Conservation (phyloP, 2,329 filamentous ascomycete genomes). For the Penicillium sp. region DNA sequence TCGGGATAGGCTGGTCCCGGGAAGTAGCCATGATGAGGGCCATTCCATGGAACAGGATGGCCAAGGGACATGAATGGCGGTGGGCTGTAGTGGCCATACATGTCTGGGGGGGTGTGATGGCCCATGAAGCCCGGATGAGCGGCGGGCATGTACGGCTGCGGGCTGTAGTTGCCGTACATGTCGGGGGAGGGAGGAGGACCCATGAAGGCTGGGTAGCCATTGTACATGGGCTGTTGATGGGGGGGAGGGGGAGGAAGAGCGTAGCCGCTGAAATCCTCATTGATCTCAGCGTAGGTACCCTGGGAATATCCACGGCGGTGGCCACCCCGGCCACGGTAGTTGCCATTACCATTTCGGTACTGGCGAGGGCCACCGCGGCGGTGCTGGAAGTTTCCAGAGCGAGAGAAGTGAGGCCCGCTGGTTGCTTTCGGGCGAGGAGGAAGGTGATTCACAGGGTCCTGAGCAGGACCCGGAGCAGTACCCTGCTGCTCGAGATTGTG, state of each 20-base stretch:
- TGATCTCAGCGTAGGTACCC: not conserved
- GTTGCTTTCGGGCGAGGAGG: not conserved
- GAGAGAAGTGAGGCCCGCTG: not conserved
- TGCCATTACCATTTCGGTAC: constrained; percentile 6
- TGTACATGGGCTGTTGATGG: not conserved
- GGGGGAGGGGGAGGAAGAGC: not conserved
- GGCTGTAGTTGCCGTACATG: not conserved
- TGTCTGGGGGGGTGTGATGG: too few relatives aligned
- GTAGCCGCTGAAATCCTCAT: constrained; percentile 1
- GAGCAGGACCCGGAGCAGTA: not conserved
- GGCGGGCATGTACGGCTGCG: too few relatives aligned
- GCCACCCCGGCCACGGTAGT: constrained; percentile 2
- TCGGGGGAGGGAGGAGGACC: not conserved
- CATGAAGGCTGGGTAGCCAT: not conserved
- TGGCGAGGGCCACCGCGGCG: constrained; percentile 3
- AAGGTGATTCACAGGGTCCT: not conserved
- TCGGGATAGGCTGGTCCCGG: not conserved
- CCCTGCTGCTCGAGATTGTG: constrained; percentile 7
- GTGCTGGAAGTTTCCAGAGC: constrained; percentile 1
- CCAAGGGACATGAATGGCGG: too few relatives aligned
- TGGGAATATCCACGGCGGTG: constrained; percentile 4
- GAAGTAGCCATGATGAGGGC: not conserved
- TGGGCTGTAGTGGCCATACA: too few relatives aligned
- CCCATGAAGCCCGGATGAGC: too few relatives aligned
- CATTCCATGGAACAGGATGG: not conserved